Percentiles rank a stretch among this genome's conserved stretches.
Evolutionary conservation across 2,329 filamentous ascomycete genomes (phyloP).

Genomic region (Dendryphion nanum): DNA sequence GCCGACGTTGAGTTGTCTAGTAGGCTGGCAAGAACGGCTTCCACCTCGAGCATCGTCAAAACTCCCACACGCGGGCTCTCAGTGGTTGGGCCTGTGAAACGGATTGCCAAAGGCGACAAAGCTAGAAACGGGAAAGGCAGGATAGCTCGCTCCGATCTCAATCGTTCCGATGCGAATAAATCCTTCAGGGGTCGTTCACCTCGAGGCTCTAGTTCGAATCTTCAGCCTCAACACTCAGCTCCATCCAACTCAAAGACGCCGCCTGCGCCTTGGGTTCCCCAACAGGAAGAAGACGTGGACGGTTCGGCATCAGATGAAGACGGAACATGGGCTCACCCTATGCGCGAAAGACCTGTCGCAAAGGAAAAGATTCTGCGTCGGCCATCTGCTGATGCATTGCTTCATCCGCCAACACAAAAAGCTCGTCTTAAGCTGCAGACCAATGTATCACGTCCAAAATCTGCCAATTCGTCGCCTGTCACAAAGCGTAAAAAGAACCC

Average conservation of each 20-base stretch:
- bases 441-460: conserved; percentile 16
- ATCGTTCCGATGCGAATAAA: conserved; percentile 24
- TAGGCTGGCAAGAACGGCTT: too few species aligned
- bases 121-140: conserved; percentile 11
- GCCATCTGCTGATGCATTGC: background rate
- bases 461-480: conserved; percentile 21
- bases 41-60: conserved; percentile 25
- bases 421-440: conserved; percentile 18
- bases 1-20: conserved; percentile 14
- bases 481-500: conserved; percentile 13
- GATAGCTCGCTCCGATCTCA: conserved; percentile 10
- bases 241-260: too few species aligned
- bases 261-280: too few species aligned
- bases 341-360: too few species aligned
- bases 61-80: conserved; percentile 30
- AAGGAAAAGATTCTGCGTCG: too few species aligned
- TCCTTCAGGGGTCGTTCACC: conserved; percentile 19
- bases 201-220: conserved; percentile 6
- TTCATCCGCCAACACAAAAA: conserved; percentile 4
- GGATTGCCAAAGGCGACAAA: conserved; percentile 17
- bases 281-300: too few species aligned
- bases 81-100: conserved; percentile 23
- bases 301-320: too few species aligned
- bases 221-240: too few species aligned
- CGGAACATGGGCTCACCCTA: too few species aligned